Evolutionary conservation across 805 yeast species (phyloP), one percentile per base, ranked within the genome.

Genomic region (Jamesozyma rosinii): DNA sequence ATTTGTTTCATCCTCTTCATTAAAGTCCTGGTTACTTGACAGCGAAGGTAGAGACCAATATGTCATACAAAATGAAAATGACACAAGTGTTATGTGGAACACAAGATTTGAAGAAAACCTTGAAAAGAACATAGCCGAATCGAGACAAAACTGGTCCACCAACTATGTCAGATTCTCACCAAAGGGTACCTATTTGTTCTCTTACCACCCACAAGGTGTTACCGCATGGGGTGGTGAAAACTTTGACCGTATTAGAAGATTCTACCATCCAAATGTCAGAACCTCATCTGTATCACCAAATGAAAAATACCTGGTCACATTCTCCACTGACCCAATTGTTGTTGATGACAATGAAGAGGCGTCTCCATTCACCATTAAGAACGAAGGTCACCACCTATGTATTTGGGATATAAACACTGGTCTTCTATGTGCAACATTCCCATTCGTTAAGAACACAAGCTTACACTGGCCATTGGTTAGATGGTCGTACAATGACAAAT

Each of bases 391-490:
- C 69, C 83, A 87, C 66, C 74, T 92, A 53, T 90, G 90, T 42
- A 77, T 92, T 47, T 92, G 98, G 98, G 90, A 89, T 57, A 71
- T 89, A 55, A 69, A 74, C 47, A 79, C 95, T 24, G 90, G 92
- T 49, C 73, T 83, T 49, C 85, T 90, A 39, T 78, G 80, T 49
- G 79, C 95, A 64, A 84, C 97, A 14, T 90, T 92, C 75, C 94
- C 96, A 26, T 72, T 90, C 57, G 85, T 90, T 46, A 63, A 66
- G 38, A 75, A 75, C 66, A 77, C 75, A 67, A 77, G 74, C 46
- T 76, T 80, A 79, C 79, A 83, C 48, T 92, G 98, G 98, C 98
- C 98, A 39, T 77, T 90, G 57, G 81, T 92, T 64, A 88, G 88
- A 69, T 92, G 97, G 97, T 86, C 97, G 37, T 73, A 69, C 57